Base-by-base conservation (phyloP, 164 flowering plant species). In the Magnolia sinica region DNA sequence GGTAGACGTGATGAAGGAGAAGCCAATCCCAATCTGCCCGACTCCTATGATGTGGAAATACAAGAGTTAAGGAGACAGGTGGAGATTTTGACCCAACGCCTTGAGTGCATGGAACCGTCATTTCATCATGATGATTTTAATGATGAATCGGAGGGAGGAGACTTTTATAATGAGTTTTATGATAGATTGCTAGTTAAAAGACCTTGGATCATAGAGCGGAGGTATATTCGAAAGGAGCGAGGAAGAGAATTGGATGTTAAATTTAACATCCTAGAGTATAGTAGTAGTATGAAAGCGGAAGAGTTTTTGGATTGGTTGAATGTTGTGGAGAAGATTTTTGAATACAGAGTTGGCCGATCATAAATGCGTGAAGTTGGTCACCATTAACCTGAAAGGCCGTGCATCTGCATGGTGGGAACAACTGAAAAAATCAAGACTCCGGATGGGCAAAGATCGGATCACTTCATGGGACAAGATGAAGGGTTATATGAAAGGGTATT, bases 381-480 rank as follows among this genome's bases (percentile, higher is more conserved):
- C 67, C 8, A 64, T 68, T 1, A 69, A 68, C 7, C 29, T 65
- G 4, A 16, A 51, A 4, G 78, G 77, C 7, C 0, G 77, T 3
- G 75, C 67, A 16, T 0, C 22, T 0, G 66, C 52, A 0, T 76
- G 81, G 81, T 72, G 78, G 78, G 68, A 76, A 8, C n/a, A n/a
- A 63, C 20, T 63, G n/a, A 18, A 63, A 22, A 63, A 63, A 22
- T 63, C n/a, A 16, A 7, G 65, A 1, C 65, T 18, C 6, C 20
- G 7, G 9, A 63, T 63, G n/a, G 65, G 65, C 8, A 63, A n/a
- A 16, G 8, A 19, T 63, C 65, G n/a, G 20, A 63, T 63, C 65
- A 63, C 65, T 63, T 63, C 8, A 9, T 63, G 10, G 65, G 65
- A 63, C 7, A 63, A 3, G 65, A n/a, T n/a, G 65, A 63, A 63